Conservation (phyloP, 1,139 yeast species). For the Pichia sp. region DNA sequence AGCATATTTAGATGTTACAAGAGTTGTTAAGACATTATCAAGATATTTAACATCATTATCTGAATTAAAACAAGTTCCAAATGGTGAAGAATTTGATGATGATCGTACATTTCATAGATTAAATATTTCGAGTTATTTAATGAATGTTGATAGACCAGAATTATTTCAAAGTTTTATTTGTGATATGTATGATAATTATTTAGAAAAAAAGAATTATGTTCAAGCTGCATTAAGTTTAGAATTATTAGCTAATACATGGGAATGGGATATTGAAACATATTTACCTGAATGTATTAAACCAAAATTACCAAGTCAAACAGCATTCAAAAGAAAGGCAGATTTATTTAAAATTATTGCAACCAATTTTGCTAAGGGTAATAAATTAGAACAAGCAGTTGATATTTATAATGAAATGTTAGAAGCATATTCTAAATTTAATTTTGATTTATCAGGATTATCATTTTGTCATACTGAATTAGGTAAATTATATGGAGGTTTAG, state of each 20-base stretch:
- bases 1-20: constrained; percentile 47
- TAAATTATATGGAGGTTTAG: constrained; percentile 60
- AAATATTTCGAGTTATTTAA: constrained; percentile 69
- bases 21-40: constrained; percentile 50
- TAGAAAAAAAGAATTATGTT: constrained; percentile 55
- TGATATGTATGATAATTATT: constrained; percentile 63
- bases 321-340: constrained; percentile 76
- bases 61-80: constrained; percentile 69
- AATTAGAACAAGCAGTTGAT: constrained; percentile 71
- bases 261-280: constrained; percentile 61
- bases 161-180: constrained; percentile 71
- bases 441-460: constrained; percentile 72
- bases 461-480: constrained; percentile 67
- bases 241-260: constrained; percentile 68
- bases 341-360: constrained; percentile 67
- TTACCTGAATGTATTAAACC: constrained; percentile 61
- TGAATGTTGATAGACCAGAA: constrained; percentile 77
- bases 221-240: constrained; percentile 84
- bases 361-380: constrained; percentile 65
- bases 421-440: constrained; percentile 67
- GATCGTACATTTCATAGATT: constrained; percentile 79
- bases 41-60: constrained; percentile 62
- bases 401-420: constrained; percentile 72
- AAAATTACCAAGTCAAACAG: constrained; percentile 68
- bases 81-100: constrained; percentile 79